Base-by-base conservation (phyloP, 176 grass and related monocot species). In the Zoysia pacifica region DNA sequence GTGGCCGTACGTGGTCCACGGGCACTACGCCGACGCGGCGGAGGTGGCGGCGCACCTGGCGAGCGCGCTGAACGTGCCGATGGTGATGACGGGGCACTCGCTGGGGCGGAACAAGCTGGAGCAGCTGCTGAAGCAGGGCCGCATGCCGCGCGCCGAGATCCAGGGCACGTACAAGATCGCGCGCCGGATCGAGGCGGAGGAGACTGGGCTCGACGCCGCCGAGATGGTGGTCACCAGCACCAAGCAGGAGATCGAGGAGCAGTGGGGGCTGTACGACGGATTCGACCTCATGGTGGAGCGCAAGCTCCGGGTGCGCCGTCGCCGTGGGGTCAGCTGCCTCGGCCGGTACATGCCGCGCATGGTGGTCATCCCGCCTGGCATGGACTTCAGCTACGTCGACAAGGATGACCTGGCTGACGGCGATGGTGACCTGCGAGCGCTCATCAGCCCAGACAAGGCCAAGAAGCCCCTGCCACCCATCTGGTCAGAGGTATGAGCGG, bases 31-130 rank as follows among this genome's bases (percentile, higher is more conserved):
- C 13, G 95, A 98, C 52, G 95, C 90, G 19, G 95, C 90, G 41
- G 95, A 98, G 90, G 90, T 70, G 69, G 94, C 94, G 9, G 87
- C 90, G 39, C 75, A 81, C 60, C 58, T 98, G 56, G 89, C 92
- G 2, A 86, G 83, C 46, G 82, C 89, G 65, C 78, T 98, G 10
- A 91, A 86, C 61, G 95, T 89, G 69, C 95, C 95, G 0, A 94
- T 94, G 95, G 95, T 91, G 3, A 94, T 94, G 95, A 98, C 95
- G 46, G 95, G 95, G 16, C 95, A 98, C 70, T 98, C 95, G 4
- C 69, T 98, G 81, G 95, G 95, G 1, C 91, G 95, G 10, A 98
- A 98, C 86, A 98, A 98, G 83, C 90, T 98, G 74, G 95, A 98
- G 68, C 95, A 98, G 88, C 88, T 98, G 47, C 83, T 98, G 0